Percentiles rank a stretch among this genome's conserved stretches.
phyloP scores from a whole-genome alignment of 192 early-diverging fungal genomes.

The Chytriomyces sp. region DNA sequence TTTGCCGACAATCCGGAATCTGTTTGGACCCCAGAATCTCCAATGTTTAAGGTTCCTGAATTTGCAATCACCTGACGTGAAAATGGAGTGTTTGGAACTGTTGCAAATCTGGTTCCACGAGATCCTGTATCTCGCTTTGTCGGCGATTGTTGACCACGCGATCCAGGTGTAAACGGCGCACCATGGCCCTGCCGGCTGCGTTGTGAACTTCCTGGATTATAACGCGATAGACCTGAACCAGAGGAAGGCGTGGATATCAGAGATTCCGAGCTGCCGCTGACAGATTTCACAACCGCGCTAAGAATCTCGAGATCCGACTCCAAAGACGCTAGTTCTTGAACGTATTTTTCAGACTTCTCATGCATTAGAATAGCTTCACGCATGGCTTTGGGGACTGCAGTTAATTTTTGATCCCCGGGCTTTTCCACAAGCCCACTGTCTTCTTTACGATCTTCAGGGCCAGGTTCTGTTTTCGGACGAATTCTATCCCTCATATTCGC shows the following conservation, averaged over 20 bases:
- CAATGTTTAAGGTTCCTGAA: neutral
- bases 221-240: constrained; percentile 7
- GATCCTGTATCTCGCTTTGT: neutral
- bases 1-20: neutral
- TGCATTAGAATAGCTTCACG: neutral
- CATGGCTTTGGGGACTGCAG: neutral
- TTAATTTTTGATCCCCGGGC: neutral
- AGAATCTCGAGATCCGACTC: constrained; percentile 53
- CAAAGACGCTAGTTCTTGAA: constrained; percentile 48
- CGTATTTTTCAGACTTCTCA: constrained; percentile 38
- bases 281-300: constrained; percentile 24
- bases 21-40: neutral
- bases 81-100: neutral
- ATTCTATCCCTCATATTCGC: neutral
- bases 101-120: neutral
- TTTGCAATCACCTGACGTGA: neutral
- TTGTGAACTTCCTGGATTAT: constrained; percentile 27
- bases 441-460: neutral
- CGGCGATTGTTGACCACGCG: neutral
- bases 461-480: neutral
- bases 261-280: neutral
- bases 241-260: constrained; percentile 20
- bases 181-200: neutral
- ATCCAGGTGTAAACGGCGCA: neutral
- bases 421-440: neutral